Evolutionary conservation across 345 rosid genomes (phyloP).

Genomic region (Psidium guajava): DNA sequence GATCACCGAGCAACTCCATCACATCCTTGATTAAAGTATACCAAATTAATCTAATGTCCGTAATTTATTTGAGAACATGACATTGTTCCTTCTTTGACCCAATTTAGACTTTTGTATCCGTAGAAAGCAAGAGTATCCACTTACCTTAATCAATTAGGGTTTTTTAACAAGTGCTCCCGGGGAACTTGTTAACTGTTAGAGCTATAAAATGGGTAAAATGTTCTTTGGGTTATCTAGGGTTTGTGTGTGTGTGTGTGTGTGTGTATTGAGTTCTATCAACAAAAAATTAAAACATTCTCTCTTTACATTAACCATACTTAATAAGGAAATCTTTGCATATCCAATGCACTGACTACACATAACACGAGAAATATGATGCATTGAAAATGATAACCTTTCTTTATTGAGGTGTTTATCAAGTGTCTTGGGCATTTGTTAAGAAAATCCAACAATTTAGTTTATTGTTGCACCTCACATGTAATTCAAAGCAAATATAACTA

Average conservation of each 20-base stretch:
- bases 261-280: too few relatives aligned
- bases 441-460: neutral
- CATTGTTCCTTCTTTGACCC: neutral
- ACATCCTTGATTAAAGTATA: neutral
- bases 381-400: neutral
- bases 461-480: neutral
- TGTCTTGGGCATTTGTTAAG: neutral
- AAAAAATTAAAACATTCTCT: too few relatives aligned
- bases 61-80: neutral
- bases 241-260: too few relatives aligned
- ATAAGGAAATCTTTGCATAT: neutral
- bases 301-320: neutral
- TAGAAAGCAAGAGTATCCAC: neutral
- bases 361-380: neutral
- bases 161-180: neutral
- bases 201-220: too few relatives aligned
- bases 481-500: neutral
- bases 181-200: neutral
- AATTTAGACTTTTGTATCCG: neutral
- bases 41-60: neutral
- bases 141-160: neutral
- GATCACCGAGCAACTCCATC: neutral
- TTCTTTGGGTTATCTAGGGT: too few relatives aligned
- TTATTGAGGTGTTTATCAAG: neutral
- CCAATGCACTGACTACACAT: neutral